These are phyloP conservation scores for Aspergillaceae sp. DNA, from an alignment of 2,329 filamentous ascomycete genomes.

Conservation along the genomic window DNA sequence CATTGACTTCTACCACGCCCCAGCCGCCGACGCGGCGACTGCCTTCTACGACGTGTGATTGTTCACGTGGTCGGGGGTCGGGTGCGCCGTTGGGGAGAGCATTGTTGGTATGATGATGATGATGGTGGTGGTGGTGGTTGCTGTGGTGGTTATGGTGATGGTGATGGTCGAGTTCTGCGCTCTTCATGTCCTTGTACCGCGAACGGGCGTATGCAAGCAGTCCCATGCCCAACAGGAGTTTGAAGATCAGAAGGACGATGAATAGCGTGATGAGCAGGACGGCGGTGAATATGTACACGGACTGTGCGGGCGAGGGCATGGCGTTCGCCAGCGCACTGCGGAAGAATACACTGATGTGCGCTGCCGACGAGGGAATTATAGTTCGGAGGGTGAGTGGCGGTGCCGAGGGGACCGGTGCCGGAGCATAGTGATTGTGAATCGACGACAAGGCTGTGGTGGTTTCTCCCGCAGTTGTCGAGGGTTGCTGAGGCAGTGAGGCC, in stretches of 20 bases:
- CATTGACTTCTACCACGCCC: slow-evolving; percentile 78
- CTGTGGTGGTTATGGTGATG: no score
- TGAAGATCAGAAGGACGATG: slow-evolving; percentile 72
- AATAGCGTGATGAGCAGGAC: slow-evolving; percentile 79
- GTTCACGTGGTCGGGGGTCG: slow-evolving; percentile 4
- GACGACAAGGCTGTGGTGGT: slow-evolving; percentile 32
- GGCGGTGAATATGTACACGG: slow-evolving; percentile 51
- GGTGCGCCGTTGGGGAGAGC: slow-evolving; percentile 1
- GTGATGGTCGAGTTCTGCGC: slow-evolving; percentile 42
- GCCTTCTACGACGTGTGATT: slow-evolving; percentile 53
- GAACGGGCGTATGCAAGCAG: slow-evolving; percentile 70
- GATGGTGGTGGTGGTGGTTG: neutral
- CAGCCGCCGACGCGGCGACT: slow-evolving; percentile 71
- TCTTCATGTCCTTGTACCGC: slow-evolving; percentile 73
- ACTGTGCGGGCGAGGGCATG: slow-evolving; percentile 34
- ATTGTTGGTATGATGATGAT: neutral
- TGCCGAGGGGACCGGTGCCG: slow-evolving; percentile 57
- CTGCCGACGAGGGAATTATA: slow-evolving; percentile 48
- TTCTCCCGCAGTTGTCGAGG: slow-evolving; percentile 35
- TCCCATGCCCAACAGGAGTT: slow-evolving; percentile 80
- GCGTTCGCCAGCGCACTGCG: slow-evolving; percentile 33
- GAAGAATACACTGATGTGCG: slow-evolving; percentile 30
- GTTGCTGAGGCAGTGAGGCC: slow-evolving; percentile 68
- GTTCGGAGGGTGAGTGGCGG: slow-evolving; percentile 51
- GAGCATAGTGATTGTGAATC: slow-evolving; percentile 44